Conservation (phyloP, 2,329 filamentous ascomycete species). For the Epichloe amarillans region DNA sequence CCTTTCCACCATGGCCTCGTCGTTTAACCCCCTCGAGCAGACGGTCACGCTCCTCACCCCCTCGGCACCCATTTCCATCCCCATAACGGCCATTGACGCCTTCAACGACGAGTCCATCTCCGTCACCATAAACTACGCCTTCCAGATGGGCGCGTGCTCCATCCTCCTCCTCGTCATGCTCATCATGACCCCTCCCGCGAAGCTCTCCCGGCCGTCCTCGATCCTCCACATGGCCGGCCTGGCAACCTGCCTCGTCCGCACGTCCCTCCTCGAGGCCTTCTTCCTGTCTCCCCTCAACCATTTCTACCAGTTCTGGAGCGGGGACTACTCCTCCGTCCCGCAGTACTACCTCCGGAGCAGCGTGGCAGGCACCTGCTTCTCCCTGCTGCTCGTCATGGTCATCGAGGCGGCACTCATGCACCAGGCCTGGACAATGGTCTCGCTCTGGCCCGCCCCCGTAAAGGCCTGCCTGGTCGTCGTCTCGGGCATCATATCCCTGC, state of each 20-base stretch:
- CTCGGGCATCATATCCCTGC: slow-evolving; percentile 23
- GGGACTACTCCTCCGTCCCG: slow-evolving; percentile 39
- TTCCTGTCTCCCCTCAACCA: slow-evolving; percentile 46
- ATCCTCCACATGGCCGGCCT: slow-evolving; percentile 51
- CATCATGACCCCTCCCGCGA: slow-evolving; percentile 51
- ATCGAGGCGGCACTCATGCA: slow-evolving; percentile 34
- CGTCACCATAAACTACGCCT: slow-evolving; percentile 49
- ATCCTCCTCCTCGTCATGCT: slow-evolving; percentile 53
- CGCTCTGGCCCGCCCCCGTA: slow-evolving; percentile 28
- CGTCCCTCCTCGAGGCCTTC: slow-evolving; percentile 41
- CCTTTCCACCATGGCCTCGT: background rate
- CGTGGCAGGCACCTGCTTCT: slow-evolving; percentile 27
- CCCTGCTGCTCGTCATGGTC: slow-evolving; percentile 30
- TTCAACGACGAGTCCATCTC: slow-evolving; percentile 20
- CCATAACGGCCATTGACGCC: slow-evolving; percentile 20
- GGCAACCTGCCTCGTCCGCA: slow-evolving; percentile 45
- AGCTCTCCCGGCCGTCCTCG: slow-evolving; percentile 51
- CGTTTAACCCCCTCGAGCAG: slow-evolving; percentile 24
- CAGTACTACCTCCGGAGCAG: slow-evolving; percentile 21
- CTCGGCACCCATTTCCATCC: slow-evolving; percentile 17
- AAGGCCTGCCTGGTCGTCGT: slow-evolving; percentile 17
- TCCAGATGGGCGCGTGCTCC: slow-evolving; percentile 56
- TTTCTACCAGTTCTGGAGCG: slow-evolving; percentile 45
- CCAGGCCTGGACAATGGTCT: slow-evolving; percentile 40
- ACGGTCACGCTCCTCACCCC: slow-evolving; percentile 20